Conservation (phyloP, 352 stramenopile species). For the Phytophthora tentaculata region DNA sequence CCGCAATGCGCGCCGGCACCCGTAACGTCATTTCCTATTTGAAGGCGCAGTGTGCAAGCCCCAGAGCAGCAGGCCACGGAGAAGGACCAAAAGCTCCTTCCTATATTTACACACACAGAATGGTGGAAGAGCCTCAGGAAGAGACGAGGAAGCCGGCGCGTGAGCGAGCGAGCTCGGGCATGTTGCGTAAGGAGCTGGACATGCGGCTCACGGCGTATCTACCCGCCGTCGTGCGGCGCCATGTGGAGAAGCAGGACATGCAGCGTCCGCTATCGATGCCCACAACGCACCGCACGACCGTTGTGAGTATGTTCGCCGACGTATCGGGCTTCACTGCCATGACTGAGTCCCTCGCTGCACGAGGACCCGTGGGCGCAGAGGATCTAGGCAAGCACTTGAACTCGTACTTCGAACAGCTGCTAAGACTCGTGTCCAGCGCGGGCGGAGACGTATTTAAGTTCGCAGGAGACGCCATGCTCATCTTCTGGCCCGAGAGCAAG, state of each 20-base stretch:
- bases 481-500: conserved; percentile 93
- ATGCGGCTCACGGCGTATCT: conserved; percentile 85
- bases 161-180: conserved; percentile 42
- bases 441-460: conserved; percentile 95
- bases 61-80: not conserved
- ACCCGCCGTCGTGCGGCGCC: conserved; percentile 77
- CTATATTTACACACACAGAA: conserved; percentile 22
- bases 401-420: conserved; percentile 91
- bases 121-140: conserved; percentile 1
- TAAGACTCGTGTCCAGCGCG: conserved; percentile 80
- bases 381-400: conserved; percentile 93
- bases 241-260: conserved; percentile 71
- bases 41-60: conserved; percentile 17
- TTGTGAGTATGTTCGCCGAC: conserved; percentile 94
- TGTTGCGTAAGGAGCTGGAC: conserved; percentile 81
- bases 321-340: conserved; percentile 95
- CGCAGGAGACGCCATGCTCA: conserved; percentile 95
- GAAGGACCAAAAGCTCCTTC: not conserved
- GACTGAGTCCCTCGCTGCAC: conserved; percentile 89
- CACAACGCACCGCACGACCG: conserved; percentile 73
- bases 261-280: conserved; percentile 50
- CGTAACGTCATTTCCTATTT: conserved; percentile 52
- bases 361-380: conserved; percentile 88
- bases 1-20: not conserved
- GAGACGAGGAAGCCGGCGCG: conserved; percentile 9